A percentile compares a stretch with the other conserved stretches of the same genome.
These are phyloP conservation scores for Eucalyptus cloeziana DNA, from an alignment of 345 rosid genomes.

Conservation along the genomic window DNA sequence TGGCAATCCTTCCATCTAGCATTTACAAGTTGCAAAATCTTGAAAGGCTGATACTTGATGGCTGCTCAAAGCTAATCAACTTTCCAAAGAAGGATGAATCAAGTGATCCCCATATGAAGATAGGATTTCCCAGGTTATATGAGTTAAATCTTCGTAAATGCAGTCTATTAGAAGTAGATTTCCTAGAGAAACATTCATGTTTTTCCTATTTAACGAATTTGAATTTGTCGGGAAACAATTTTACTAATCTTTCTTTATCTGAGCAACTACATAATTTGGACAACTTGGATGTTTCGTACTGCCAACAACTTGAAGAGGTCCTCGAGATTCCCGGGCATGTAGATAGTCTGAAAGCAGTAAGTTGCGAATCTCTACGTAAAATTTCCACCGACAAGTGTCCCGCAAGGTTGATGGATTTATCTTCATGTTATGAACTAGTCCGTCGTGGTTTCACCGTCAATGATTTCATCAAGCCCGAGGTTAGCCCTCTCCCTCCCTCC, in stretches of 20 bases:
- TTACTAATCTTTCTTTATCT: not conserved
- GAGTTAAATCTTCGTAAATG: accelerated
- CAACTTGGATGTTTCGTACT: accelerated
- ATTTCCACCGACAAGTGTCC: accelerated
- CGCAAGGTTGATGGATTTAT: accelerated
- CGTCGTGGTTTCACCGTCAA: no score
- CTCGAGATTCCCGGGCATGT: not conserved
- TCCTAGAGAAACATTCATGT: not conserved
- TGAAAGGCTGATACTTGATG: accelerated
- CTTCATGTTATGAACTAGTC: no score
- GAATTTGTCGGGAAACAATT: not conserved
- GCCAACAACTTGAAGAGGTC: not conserved
- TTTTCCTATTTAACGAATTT: accelerated
- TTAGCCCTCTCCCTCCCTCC: no score
- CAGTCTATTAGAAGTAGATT: not conserved
- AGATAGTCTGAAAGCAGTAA: accelerated
- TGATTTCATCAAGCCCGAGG: no score
- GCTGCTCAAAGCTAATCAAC: not conserved
- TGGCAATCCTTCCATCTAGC: not conserved
- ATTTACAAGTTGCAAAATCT: not conserved
- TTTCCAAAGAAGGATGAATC: not conserved
- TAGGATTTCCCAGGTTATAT: not conserved
- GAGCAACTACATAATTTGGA: not conserved
- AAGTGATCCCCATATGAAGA: not conserved
- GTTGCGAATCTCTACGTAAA: no score